Evolutionary conservation across 2,329 filamentous ascomycete species (phyloP), one percentile per base, ranked within the genome.

Genomic region (Paraconiothyrium sp.): DNA sequence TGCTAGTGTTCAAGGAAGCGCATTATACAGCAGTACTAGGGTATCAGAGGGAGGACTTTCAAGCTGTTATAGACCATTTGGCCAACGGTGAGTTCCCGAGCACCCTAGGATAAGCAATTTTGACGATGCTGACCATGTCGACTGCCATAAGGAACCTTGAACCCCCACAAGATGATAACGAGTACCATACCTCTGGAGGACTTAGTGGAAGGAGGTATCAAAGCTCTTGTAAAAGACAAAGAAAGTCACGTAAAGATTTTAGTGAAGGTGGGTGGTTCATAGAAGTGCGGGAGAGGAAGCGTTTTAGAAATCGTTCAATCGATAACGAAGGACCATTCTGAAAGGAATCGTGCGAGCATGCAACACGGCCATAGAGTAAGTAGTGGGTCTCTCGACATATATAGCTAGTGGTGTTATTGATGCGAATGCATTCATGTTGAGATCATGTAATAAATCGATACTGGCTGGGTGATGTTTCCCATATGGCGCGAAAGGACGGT

Each of bases 161-260:
- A 83, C 54, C 86, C 87, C 0, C 79, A 79, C 13, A 76, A 78
- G 34, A 89, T 90, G 88, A 88, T 90, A 46, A 90, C 87, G 0
- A 81, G 83, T 54, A 86, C 80, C 68, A 86, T 90, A 46, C 73
- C 78, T 52, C 76, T 90, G 44, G 83, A 86, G 22, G 79, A 86
- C 20, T 74, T 89, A 11, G 85, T 88, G 0, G 82, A 88, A 37
- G 81, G 85, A 41, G 88, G 86, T 0, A 86, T 89, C 65, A 80
- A 84, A 59, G 81, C 85, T 1, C 74, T 90, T 58, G 84, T 89
- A 37, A 76, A 85, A 7, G 83, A 89, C 63, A 88, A 87, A 68
- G 86, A 89, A 49, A 85, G 83, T 57, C 86, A 89, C 67, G 86
- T 89, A 32, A 90, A 90, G 77, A 86, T 90, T 34, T 65, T 90